Evolutionary conservation across 2,329 filamentous ascomycete species (phyloP), one percentile per base, ranked within the genome.

Genomic region (Arachnopeziza araneosa): DNA sequence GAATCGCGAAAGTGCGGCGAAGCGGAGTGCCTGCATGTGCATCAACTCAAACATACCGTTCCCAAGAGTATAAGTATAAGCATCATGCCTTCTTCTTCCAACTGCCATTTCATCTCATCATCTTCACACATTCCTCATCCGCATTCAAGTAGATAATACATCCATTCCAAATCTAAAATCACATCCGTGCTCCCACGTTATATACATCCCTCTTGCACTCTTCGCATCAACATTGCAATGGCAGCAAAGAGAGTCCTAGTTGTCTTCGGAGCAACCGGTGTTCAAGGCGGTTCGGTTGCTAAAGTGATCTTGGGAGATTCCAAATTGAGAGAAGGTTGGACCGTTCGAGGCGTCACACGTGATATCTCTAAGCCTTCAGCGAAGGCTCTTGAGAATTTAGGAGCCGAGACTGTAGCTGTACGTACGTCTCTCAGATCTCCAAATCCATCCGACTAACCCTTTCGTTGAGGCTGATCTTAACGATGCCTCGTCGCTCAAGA

Each of bases 251-350:
- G 78, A 59, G 65, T 80, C 55, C 68, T 80, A 50, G 75, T 75
- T 23, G 75, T 82, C 5, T 71, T 80, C 54, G 79, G 79, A 17
- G 78, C 77, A 24, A 81, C 79, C 9, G 80, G 77, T 49, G 78
- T 76, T 60, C 79, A 83, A 61, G 80, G 80, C 60, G 78, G 79
- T n/a, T 79, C 78, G 3, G 79, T 83, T n/a, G 77, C 77, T 44
- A 77, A 76, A 24, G 73, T 75, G 8, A 80, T 83, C 64, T 77
- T 82, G 61, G 73, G 72, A 57, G 77, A 83, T 71, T 67, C 79
- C 2, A 69, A 66, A n/a, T 72, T 77, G 26, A 65, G 64, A 53
- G 70, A 76, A 1, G 70, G 64, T 32, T 82, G 75, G 69, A 69
- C 70, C 9, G 78, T 83, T 53, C 78, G 79, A 49, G 79, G 75